phyloP scores from a whole-genome alignment of 805 yeast genomes.

The Yarrowia sp. region DNA sequence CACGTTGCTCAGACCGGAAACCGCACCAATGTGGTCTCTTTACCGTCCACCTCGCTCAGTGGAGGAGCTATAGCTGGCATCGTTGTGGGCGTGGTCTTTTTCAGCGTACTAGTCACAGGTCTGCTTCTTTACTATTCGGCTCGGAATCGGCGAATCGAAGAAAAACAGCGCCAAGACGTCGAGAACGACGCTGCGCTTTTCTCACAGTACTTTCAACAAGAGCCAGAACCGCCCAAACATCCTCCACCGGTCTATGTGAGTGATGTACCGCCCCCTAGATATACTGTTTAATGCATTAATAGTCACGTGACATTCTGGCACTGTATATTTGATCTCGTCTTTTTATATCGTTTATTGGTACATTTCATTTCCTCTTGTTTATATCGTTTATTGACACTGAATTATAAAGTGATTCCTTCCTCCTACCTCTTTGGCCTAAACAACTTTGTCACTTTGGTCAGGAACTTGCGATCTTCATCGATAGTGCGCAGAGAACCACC shows the following conservation, averaged over 20 bases:
- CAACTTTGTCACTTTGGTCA: conserved; percentile 3
- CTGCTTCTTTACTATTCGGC: background rate
- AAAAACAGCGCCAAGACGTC: background rate
- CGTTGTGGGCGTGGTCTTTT: background rate
- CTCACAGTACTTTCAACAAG: background rate
- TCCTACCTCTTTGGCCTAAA: background rate
- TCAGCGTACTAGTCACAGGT: background rate
- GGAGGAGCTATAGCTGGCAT: background rate
- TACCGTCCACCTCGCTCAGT: background rate
- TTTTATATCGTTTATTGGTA: background rate
- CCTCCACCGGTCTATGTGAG: conserved; percentile 15
- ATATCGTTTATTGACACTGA: too few relatives aligned
- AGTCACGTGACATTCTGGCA: too few relatives aligned
- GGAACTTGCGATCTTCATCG: conserved; percentile 6
- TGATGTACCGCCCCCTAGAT: background rate
- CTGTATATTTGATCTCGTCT: too few relatives aligned
- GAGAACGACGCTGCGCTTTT: background rate
- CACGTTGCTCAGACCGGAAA: background rate
- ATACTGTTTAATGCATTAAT: background rate
- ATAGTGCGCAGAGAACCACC: background rate
- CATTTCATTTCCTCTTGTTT: too few relatives aligned
- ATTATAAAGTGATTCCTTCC: too few relatives aligned
- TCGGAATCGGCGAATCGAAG: background rate
- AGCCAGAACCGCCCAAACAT: background rate
- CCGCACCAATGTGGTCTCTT: background rate